These are phyloP conservation scores for Pythium aristosporum DNA, from an alignment of 352 stramenopile genomes.

Conservation along the genomic window DNA sequence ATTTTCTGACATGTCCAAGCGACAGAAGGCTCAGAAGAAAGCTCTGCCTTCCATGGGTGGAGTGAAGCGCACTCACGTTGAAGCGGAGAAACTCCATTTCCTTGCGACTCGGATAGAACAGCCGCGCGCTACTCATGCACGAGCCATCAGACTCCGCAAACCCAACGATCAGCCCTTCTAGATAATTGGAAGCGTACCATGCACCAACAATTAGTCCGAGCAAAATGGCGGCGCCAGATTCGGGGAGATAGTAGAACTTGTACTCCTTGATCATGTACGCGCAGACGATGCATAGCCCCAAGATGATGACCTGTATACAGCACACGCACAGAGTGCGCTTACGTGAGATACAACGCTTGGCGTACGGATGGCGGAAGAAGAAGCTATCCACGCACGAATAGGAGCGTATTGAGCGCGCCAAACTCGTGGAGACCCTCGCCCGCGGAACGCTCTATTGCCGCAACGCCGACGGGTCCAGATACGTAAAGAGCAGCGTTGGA, in stretches of 20 bases:
- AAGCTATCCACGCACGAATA: conserved; percentile 51
- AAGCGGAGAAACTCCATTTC: conserved; percentile 91
- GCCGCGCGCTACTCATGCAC: conserved; percentile 41
- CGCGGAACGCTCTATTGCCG: conserved; percentile 27
- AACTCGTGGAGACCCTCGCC: conserved; percentile 81
- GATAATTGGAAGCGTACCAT: conserved; percentile 35
- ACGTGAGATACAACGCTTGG: background rate
- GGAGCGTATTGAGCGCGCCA: conserved; percentile 84
- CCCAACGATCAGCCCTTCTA: background rate
- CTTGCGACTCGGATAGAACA: conserved; percentile 84
- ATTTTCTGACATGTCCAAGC: conserved; percentile 44
- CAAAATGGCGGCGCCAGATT: conserved; percentile 89
- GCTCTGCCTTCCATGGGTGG: background rate
- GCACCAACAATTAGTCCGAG: conserved; percentile 87
- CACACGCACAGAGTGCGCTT: background rate
- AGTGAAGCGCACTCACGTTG: conserved; percentile 40
- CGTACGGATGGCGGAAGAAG: background rate
- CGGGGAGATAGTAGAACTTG: conserved; percentile 89
- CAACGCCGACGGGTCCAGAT: background rate
- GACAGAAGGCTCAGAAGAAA: background rate
- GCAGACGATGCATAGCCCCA: conserved; percentile 88
- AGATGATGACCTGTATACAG: conserved; percentile 80
- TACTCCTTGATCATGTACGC: conserved; percentile 92
- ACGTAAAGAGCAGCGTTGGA: background rate
- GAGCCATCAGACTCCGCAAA: background rate